phyloP scores from a whole-genome alignment of 2,329 filamentous ascomycete species.

The Fusarium humuli region DNA sequence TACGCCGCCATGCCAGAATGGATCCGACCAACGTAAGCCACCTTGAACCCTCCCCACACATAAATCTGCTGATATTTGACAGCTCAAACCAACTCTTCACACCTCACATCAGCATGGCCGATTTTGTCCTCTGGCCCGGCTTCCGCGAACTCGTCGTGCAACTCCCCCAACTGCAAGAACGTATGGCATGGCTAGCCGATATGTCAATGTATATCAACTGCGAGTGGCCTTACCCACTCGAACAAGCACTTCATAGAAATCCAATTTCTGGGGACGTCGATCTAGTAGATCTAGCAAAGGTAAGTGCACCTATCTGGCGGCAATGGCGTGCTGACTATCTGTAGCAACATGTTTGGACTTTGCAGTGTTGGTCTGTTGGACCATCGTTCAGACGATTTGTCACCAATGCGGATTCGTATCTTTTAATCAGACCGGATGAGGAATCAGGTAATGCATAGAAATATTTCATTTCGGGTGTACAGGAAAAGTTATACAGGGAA shows the following conservation, averaged over 20 bases:
- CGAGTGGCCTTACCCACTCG: slow-evolving; percentile 15
- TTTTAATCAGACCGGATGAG: background rate
- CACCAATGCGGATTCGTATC: background rate
- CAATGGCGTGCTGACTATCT: too few relatives aligned
- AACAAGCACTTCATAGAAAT: background rate
- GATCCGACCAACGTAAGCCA: slow-evolving; percentile 17
- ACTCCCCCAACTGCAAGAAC: slow-evolving; percentile 20
- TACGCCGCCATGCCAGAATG: slow-evolving; percentile 26
- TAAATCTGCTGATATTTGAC: fast-evolving
- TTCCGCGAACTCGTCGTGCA: slow-evolving; percentile 22
- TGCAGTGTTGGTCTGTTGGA: slow-evolving; percentile 22
- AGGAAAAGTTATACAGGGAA: background rate
- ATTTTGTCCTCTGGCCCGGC: slow-evolving; percentile 19
- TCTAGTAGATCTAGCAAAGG: slow-evolving; percentile 22
- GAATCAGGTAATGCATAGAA: fast-evolving
- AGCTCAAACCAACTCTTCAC: slow-evolving; percentile 6
- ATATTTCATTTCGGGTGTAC: background rate
- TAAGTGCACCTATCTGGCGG: background rate
- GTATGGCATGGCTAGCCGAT: slow-evolving; percentile 16
- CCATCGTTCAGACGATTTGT: slow-evolving; percentile 8
- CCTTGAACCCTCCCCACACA: fast-evolving
- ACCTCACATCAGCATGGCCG: slow-evolving; percentile 19
- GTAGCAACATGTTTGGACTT: slow-evolving; percentile 21
- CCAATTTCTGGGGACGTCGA: background rate
- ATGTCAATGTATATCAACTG: slow-evolving; percentile 10